Conservation (phyloP, 2,329 filamentous ascomycete genomes). For the Diaporthe sp. region DNA sequence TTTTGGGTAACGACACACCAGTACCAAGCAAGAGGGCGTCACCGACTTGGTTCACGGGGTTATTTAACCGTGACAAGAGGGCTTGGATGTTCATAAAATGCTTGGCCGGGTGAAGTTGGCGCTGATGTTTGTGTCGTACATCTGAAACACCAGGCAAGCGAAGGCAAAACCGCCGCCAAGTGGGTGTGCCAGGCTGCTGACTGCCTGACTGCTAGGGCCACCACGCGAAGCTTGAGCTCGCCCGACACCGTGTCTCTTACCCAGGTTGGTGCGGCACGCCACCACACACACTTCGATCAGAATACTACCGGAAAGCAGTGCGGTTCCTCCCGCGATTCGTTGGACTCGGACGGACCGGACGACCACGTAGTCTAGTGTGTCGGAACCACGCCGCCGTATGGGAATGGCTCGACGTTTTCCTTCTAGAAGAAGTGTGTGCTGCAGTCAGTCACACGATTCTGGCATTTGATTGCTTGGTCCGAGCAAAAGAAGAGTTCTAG, state of each 20-base stretch:
- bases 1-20: neutral
- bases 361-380: neutral
- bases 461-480: neutral
- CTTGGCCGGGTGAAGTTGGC: constrained; percentile 9
- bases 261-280: neutral
- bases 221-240: neutral
- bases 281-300: neutral
- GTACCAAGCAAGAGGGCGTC: neutral
- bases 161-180: constrained; percentile 31
- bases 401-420: neutral
- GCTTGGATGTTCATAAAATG: neutral
- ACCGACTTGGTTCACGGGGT: neutral
- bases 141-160: constrained; percentile 22
- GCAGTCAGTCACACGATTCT: neutral
- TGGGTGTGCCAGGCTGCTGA: neutral
- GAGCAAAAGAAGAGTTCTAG: too few relatives aligned
- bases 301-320: constrained; percentile 21
- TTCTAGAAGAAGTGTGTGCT: constrained; percentile 10
- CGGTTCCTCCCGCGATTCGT: constrained; percentile 24
- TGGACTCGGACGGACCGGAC: neutral
- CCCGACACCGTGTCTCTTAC: neutral
- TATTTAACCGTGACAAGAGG: neutral
- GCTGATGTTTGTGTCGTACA: constrained; percentile 6
- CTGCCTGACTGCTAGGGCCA: neutral
- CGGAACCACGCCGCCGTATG: neutral